Base-by-base conservation (phyloP, 148 eudicot species). In the Cornus florida region DNA sequence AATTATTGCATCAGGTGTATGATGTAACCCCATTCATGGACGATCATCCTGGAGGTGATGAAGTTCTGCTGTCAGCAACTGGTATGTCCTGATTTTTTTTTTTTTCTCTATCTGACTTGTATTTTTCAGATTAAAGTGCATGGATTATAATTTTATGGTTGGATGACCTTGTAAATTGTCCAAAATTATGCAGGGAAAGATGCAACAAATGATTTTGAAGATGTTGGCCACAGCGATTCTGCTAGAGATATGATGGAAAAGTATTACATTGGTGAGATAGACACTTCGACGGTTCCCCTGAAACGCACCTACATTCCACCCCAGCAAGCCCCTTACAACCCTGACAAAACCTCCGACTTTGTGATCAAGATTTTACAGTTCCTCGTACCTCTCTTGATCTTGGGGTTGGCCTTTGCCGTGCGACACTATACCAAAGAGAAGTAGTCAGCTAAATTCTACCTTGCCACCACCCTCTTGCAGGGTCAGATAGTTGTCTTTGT, bases 31-130 rank as follows among this genome's bases (percentile, higher is more conserved):
- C 91, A 20, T 94, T 94, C 84, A 91, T 94, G 98, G 97, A 92
- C 22, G 98, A 94, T 84, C 98, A 94, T 81, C 98, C 98, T 28
- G 97, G 98, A 82, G 98, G 98, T 46, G 98, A 92, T 83, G 97
- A 92, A 86, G 97, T 94, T 72, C 78, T 94, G 87, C 90, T 94
- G 33, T 82, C 98, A 35, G 93, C 98, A 78, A 91, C 98, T 24
- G 98, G 98, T 94, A 86, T 77, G 66, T 38, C 71, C 13, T 10
- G 41, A 48, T 64, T 73, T 41, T 5, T 59, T 33, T 39, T 33
- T 39, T 46, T 60, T 12, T 10, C 20, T 24, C 23, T 24, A 32
- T 78, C 57, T 14, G 59, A 11, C 19, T 11, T 16, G 14, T 16
- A 69, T 67, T 33, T 67, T 72, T 16, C 59, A 53, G 59, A 53